Evolutionary conservation across 1,284 basidiomycete species (phyloP).

Genomic region (Acaromyces ingoldii): DNA sequence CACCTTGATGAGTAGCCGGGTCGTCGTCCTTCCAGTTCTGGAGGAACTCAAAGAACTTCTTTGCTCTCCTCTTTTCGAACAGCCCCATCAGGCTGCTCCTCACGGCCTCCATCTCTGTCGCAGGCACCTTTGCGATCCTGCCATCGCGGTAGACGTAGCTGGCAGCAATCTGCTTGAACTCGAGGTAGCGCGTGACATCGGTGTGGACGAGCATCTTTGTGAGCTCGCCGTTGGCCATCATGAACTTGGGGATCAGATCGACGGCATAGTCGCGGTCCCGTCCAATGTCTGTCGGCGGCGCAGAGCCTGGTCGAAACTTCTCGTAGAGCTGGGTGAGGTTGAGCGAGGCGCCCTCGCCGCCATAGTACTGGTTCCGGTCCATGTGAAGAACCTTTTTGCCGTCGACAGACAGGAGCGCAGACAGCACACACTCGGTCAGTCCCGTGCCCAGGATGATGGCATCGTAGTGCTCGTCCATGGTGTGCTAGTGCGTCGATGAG

Average conservation of each 20-base stretch:
- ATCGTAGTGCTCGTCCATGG: conserved; percentile 7
- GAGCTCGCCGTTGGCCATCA: conserved; percentile 96
- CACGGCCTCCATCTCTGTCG: conserved; percentile 96
- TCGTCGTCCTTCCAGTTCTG: conserved; percentile 94
- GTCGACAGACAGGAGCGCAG: conserved; percentile 79
- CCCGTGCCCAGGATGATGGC: conserved; percentile 67
- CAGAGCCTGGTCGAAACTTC: conserved; percentile 68
- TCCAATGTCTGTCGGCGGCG: conserved; percentile 56
- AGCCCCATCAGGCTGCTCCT: conserved; percentile 92
- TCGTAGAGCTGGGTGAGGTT: conserved; percentile 97
- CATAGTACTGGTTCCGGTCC: conserved; percentile 98
- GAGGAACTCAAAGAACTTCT: conserved; percentile 97
- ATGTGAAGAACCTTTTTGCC: conserved; percentile 99
- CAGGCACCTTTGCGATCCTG: conserved; percentile 94
- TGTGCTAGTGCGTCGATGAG: too few relatives aligned
- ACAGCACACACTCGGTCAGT: conserved; percentile 95
- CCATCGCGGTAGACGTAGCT: conserved; percentile 97
- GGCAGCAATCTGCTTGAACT: conserved; percentile 99
- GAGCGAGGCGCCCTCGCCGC: conserved; percentile 92
- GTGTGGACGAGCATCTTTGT: conserved; percentile 98
- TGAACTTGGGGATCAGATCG: conserved; percentile 56
- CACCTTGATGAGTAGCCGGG: conserved; percentile 89
- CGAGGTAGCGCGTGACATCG: conserved; percentile 96
- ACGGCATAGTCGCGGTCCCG: conserved; percentile 50
- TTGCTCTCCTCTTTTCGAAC: conserved; percentile 95